Evolutionary conservation across 139 green algal genomes (phyloP).

Genomic region (Closterium sp.): DNA sequence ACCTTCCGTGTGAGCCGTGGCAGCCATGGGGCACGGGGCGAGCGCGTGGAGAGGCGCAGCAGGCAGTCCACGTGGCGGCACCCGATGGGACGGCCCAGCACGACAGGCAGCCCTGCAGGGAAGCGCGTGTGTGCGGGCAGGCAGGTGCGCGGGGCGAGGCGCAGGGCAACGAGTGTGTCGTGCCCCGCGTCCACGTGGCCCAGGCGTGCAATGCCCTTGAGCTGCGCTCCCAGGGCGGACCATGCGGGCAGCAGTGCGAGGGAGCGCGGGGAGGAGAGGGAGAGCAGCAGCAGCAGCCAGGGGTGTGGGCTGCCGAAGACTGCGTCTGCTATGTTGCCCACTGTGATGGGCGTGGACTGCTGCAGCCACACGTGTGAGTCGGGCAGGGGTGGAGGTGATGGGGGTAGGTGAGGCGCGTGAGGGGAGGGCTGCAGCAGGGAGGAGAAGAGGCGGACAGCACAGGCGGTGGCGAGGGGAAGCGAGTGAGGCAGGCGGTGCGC

Average conservation of each 20-base stretch:
- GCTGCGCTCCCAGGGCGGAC: neutral
- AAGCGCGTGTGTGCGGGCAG: neutral
- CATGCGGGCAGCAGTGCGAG: neutral
- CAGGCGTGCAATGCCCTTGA: neutral
- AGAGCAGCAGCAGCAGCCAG: neutral
- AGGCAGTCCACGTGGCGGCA: neutral
- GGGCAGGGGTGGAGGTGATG: neutral
- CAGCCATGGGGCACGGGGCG: neutral
- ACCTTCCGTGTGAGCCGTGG: neutral
- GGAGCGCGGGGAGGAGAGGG: neutral
- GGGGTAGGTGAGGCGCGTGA: neutral
- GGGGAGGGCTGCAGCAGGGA: neutral
- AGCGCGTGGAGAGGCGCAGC: neutral
- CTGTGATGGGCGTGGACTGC: neutral
- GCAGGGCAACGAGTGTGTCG: neutral
- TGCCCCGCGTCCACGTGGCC: neutral
- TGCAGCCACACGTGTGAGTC: neutral
- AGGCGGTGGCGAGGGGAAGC: neutral
- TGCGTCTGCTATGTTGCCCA: neutral
- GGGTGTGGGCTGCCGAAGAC: neutral
- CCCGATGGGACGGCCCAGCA: neutral
- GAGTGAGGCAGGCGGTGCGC: neutral
- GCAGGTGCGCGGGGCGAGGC: neutral
- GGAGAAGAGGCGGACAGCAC: neutral
- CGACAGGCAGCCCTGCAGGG: neutral